phyloP scores from a whole-genome alignment of 2,329 filamentous ascomycete genomes.

The Thielaviopsis musarum region DNA sequence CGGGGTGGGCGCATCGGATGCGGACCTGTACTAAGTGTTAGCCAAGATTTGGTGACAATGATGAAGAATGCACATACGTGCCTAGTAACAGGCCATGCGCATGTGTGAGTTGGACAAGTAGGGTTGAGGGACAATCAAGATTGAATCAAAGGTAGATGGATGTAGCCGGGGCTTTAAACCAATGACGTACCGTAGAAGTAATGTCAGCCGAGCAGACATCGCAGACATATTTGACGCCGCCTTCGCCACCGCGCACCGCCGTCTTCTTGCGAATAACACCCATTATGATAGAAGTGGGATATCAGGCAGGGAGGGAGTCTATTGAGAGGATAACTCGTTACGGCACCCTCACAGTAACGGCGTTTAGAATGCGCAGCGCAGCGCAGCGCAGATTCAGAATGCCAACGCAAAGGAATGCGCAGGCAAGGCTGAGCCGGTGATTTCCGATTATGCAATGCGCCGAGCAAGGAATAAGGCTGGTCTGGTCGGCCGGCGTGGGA shows the following conservation, averaged over 20 bases:
- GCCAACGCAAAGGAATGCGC: not conserved
- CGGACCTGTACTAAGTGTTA: constrained; percentile 47
- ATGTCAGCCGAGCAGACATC: constrained; percentile 95
- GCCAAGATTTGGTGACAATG: not conserved
- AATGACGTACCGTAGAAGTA: constrained; percentile 66
- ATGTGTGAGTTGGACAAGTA: too few species aligned
- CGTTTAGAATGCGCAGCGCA: not conserved
- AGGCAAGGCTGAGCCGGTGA: not conserved
- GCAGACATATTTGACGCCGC: constrained; percentile 88
- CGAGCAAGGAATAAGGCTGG: not conserved
- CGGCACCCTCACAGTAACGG: not conserved
- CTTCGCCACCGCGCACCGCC: constrained; percentile 67
- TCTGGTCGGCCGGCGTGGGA: not conserved
- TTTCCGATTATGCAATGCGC: not conserved
- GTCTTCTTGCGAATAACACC: constrained; percentile 95
- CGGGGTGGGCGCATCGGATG: constrained; percentile 71
- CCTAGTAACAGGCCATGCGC: too few species aligned
- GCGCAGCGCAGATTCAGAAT: not conserved
- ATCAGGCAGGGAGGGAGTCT: not conserved
- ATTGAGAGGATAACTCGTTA: too few species aligned
- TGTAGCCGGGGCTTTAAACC: constrained; percentile 3
- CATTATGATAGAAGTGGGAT: constrained; percentile 33
- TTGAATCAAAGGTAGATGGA: not conserved
- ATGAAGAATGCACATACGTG: not conserved
- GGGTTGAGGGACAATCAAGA: not conserved